Evolutionary conservation across 2,329 filamentous ascomycete genomes (phyloP), one percentile per base, ranked within the genome.

Genomic region (Cladophialophora bantiana): DNA sequence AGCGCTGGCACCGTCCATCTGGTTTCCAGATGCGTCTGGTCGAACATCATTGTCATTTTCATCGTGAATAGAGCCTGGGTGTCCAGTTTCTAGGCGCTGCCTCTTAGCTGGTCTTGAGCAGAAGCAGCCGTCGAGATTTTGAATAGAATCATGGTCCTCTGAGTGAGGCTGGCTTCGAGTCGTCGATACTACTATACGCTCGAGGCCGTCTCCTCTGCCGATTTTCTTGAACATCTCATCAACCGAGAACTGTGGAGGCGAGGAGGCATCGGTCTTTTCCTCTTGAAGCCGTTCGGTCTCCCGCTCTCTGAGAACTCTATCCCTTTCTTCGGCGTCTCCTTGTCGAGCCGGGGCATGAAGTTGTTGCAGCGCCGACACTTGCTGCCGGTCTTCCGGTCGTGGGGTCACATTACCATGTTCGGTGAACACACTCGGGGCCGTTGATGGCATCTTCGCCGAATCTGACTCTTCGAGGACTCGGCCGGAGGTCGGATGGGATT

Each of bases 171-270:
- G 58, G 9, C 50, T 63, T 10, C 56, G 56, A 9, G 66, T 67
- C 3, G 64, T 68, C 12, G 58, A 58, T 18, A 67, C 45, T 18
- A 71, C 31, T 7, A 32, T 63, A 34, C 70, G 55, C 18, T 58
- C 62, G 7, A 64, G 57, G 40, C 55, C 60, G 18, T 63, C 50
- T 15, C 54, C 59, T 12, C 20, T 32, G n/a, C 76, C 74, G 38
- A 82, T 73, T 60, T 76, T 75, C 52, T 77, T 78, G 75, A 78
- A 81, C 3, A 77, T 80, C 20, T 79, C 63, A 35, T 79, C 71
- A 61, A 78, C 75, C 15, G 70, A 69, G 35, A 76, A 66, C 9
- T 75, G 57, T 6, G 72, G 70, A 45, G 56, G 62, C 2, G 38
- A 45, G 9, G 35, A 52, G 32, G 53, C 31, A 26, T 66, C 70